phyloP scores from a whole-genome alignment of 257 asterid species.

The Solanum piurae region DNA sequence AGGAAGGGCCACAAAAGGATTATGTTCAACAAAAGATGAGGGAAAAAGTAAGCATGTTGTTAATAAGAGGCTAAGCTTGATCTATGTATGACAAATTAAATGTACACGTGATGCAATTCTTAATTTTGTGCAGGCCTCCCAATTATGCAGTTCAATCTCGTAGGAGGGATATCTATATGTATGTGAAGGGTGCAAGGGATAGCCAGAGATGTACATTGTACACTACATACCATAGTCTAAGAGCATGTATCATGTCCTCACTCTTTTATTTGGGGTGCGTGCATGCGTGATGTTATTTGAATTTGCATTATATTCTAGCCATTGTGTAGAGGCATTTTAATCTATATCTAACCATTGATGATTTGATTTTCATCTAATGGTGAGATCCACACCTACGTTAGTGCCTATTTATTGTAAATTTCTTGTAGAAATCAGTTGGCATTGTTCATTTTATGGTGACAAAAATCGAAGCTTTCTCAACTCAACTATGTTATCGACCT shows the following conservation, averaged over 20 bases:
- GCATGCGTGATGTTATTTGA: neutral
- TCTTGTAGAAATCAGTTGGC: neutral
- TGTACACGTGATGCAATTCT: neutral
- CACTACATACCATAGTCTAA: conserved; percentile 53
- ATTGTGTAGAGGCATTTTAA: neutral
- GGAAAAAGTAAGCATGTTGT: conserved; percentile 23
- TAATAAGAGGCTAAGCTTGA: neutral
- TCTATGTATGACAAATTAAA: neutral
- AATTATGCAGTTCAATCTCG: conserved; percentile 52
- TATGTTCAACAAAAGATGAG: too few relatives aligned
- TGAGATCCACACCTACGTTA: neutral
- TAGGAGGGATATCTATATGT: conserved; percentile 56
- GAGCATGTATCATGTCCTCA: conserved; percentile 30
- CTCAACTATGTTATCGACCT: neutral
- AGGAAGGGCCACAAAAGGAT: too few relatives aligned
- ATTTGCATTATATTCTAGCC: neutral
- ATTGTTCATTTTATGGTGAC: neutral
- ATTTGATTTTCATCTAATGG: neutral
- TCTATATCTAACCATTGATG: neutral
- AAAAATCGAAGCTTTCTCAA: neutral
- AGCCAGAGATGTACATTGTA: conserved; percentile 71
- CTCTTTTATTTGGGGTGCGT: neutral
- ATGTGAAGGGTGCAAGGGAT: conserved; percentile 74
- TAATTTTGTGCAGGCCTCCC: conserved; percentile 32
- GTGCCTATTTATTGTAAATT: neutral